Evolutionary conservation across 176 grass and related monocot species (phyloP), one percentile per base, ranked within the genome.

Genomic region (Chloris gayana): DNA sequence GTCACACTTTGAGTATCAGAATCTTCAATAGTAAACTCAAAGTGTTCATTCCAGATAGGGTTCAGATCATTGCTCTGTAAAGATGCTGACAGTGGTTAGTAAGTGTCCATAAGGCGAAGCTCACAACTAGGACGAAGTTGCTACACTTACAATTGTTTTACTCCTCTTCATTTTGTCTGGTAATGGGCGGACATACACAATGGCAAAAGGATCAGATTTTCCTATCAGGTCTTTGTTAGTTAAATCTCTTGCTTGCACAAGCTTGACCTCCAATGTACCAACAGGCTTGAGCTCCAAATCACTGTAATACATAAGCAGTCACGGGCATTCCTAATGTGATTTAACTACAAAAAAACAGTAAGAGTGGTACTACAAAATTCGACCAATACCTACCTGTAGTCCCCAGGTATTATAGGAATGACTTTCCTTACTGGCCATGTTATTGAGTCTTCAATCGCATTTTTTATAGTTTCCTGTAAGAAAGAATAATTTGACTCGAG

Each of bases 351-450:
- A 66, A 47, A 24, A 61, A 75, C 62, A 80, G 71, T 73, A n/a
- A n/a, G n/a, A n/a, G n/a, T n/a, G n/a, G n/a, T n/a, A n/a, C n/a
- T n/a, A n/a, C n/a, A n/a, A n/a, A n/a, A n/a, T n/a, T n/a, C n/a
- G n/a, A n/a, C n/a, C n/a, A n/a, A n/a, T n/a, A n/a, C n/a, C n/a
- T 81, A 92, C 96, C 96, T 95, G 78, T 98, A 98, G 82, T 98
- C 88, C 67, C 96, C 96, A 80, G 92, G 96, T 80, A 98, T 33
- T 87, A 98, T 91, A 42, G 96, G 90, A 70, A 98, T 74, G 84
- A 98, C 75, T 88, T 93, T 95, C 37, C 96, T 83, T 74, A 92
- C 88, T 27, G 96, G 92, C 96, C 96, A 98, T 83, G 82, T 98
- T 70, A 98, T 74, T 30, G 88, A 88, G 80, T 98, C 95, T 57